Evolutionary conservation across 768 basidiomycete genomes (phyloP).

Genomic region (Boletus rubescentipes): DNA sequence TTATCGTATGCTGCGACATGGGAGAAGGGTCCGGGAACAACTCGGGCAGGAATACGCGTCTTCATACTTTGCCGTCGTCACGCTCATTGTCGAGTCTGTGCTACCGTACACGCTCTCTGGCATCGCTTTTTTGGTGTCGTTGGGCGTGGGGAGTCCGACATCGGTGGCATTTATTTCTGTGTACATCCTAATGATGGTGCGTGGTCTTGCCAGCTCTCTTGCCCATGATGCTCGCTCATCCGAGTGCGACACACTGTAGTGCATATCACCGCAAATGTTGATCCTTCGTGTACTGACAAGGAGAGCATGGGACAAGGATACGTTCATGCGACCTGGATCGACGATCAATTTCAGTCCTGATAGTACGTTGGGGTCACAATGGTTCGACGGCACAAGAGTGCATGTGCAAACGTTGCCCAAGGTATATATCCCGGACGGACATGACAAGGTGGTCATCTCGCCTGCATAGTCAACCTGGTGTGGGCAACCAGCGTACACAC

Average conservation of each 20-base stretch:
- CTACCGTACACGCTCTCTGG: conserved; percentile 26
- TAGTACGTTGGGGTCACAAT: not conserved
- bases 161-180: conserved; percentile 12
- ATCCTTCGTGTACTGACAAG: conserved; percentile 24
- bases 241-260: conserved; percentile 7
- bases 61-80: conserved; percentile 12
- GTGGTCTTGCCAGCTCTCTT: not conserved
- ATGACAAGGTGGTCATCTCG: not conserved
- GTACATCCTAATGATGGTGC: conserved; percentile 24
- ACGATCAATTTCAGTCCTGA: conserved; percentile 10
- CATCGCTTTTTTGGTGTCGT: conserved; percentile 22
- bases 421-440: not conserved
- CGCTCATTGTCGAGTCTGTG: conserved; percentile 23
- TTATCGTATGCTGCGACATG: conserved; percentile 17
- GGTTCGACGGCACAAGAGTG: not conserved
- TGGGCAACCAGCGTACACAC: not conserved
- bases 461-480: not conserved
- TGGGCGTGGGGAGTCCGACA: conserved; percentile 13
- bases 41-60: conserved; percentile 22
- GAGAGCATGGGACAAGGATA: conserved; percentile 12
- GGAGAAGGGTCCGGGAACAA: not conserved
- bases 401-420: not conserved
- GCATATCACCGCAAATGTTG: conserved; percentile 28
- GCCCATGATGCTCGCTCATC: no score
- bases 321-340: not conserved